Conservation (phyloP, 768 basidiomycete species). For the Boletus reticuloceps region DNA sequence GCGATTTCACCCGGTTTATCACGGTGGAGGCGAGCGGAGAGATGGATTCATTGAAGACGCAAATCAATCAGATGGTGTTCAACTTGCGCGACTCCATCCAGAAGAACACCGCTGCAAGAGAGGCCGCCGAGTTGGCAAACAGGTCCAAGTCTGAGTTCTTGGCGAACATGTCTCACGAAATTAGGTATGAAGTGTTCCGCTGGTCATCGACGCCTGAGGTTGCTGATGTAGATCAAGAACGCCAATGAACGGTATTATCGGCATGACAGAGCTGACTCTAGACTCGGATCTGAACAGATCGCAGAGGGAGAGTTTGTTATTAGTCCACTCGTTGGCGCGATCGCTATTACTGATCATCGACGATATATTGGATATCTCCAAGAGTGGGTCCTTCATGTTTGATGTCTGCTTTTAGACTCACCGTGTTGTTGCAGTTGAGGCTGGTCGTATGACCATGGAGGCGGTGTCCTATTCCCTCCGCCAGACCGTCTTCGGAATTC, state of each 20-base stretch:
- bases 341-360: constrained; percentile 96
- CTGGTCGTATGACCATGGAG: constrained; percentile 99
- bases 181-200: constrained; percentile 58
- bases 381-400: constrained; percentile 67
- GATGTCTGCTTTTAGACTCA: not conserved
- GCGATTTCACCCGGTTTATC: constrained; percentile 98
- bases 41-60: constrained; percentile 99
- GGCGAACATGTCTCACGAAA: constrained; percentile 98
- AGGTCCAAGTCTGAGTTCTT: constrained; percentile 96
- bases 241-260: constrained; percentile 99
- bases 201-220: not conserved
- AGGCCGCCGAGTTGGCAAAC: constrained; percentile 98
- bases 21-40: constrained; percentile 98
- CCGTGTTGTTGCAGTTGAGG: constrained; percentile 67
- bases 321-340: constrained; percentile 92
- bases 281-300: constrained; percentile 94
- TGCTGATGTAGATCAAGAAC: constrained; percentile 54
- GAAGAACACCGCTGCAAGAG: constrained; percentile 97
- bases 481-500: constrained; percentile 94
- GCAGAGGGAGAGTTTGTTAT: constrained; percentile 91
- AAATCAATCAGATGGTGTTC: constrained; percentile 99
- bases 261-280: constrained; percentile 98
- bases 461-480: constrained; percentile 97
- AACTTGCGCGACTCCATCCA: constrained; percentile 95
- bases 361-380: constrained; percentile 99